These are phyloP conservation scores for Phytopythium chamaehyphon DNA, from an alignment of 352 stramenopile genomes.

Conservation along the genomic window DNA sequence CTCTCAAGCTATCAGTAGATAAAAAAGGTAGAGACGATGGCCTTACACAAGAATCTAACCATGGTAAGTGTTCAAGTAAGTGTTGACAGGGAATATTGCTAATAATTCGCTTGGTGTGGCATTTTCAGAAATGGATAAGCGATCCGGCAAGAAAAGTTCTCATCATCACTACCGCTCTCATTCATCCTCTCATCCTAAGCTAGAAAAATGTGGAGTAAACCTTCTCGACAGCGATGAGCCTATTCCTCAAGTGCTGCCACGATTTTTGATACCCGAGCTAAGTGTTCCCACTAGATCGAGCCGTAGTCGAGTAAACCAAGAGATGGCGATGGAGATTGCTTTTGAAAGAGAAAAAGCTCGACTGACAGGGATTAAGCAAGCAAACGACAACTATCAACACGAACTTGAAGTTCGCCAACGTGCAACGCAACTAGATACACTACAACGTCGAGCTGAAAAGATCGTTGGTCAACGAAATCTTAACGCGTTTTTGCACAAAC, in stretches of 20 bases:
- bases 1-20: no score
- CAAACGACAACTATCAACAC: constrained; percentile 12
- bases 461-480: constrained; percentile 33
- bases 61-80: no score
- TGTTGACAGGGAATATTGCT: no score
- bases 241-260: constrained; percentile 41
- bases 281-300: constrained; percentile 12
- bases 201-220: no score
- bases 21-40: no score
- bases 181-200: no score
- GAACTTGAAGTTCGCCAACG: constrained; percentile 15
- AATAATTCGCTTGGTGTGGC: no score
- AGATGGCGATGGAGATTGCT: constrained; percentile 23
- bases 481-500: constrained; percentile 41
- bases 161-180: no score
- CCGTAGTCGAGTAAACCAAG: constrained; percentile 14
- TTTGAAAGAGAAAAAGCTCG: constrained; percentile 25
- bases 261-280: constrained; percentile 40
- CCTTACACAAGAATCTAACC: no score
- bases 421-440: constrained; percentile 31
- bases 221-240: no score
- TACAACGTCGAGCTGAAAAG: constrained; percentile 40
- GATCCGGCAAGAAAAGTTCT: no score
- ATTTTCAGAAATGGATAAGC: no score
- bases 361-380: constrained; percentile 15